Evolutionary conservation across 169 alveolate genomes (phyloP).

Genomic region (Eimeria necatrix): DNA sequence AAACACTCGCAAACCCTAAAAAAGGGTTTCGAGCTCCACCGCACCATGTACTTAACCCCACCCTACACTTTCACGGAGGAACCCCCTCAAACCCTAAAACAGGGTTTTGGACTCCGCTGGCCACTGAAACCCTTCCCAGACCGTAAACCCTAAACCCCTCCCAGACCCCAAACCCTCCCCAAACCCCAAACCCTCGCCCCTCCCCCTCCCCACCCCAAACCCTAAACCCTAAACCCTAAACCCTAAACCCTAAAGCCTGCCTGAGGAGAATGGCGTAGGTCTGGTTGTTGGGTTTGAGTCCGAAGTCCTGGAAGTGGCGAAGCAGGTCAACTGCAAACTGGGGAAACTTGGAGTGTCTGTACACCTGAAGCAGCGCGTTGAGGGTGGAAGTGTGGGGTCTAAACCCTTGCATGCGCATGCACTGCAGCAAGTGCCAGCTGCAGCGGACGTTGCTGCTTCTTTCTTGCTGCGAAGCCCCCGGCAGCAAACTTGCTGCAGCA

Average conservation of each 20-base stretch:
- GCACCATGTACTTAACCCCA: too few relatives aligned
- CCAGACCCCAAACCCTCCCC: too few relatives aligned
- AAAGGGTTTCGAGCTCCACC: too few relatives aligned
- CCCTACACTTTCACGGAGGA: too few relatives aligned
- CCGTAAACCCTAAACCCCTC: too few relatives aligned
- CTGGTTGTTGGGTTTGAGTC: constrained; percentile 74
- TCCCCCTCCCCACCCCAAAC: not conserved
- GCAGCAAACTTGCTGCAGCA: constrained; percentile 82
- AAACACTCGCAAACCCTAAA: too few relatives aligned
- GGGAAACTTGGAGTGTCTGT: constrained; percentile 87
- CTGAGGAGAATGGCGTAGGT: constrained; percentile 84
- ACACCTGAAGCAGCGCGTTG: constrained; percentile 88
- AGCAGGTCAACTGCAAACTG: constrained; percentile 91
- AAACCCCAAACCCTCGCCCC: too few relatives aligned
- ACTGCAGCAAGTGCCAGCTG: constrained; percentile 88
- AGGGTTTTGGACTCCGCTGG: too few relatives aligned
- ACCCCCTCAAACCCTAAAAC: too few relatives aligned
- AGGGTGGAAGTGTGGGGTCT: constrained; percentile 68
- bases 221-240: too few relatives aligned
- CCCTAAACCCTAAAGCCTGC: too few relatives aligned
- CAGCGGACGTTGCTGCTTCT: constrained; percentile 82
- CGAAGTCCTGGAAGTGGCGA: constrained; percentile 85
- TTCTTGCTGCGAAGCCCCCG: constrained; percentile 76
- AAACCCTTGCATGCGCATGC: constrained; percentile 55
- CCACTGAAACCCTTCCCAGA: too few relatives aligned